Evolutionary conservation across 2,329 filamentous ascomycete genomes (phyloP).

Genomic region (Dothideomycetes sp.): DNA sequence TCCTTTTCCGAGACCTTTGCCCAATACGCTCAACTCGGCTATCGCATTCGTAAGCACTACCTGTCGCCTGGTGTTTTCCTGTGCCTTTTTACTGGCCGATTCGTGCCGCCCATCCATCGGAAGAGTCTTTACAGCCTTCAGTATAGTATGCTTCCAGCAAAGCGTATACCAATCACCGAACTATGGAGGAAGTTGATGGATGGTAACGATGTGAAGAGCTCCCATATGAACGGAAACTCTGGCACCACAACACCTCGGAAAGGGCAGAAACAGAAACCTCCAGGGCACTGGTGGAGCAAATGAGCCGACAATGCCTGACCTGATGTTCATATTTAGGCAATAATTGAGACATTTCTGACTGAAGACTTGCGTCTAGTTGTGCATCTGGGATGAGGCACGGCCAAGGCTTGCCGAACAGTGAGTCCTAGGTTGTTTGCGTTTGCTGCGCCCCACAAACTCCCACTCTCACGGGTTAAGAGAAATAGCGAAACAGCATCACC

Average conservation of each 20-base stretch:
- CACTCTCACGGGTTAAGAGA: no score
- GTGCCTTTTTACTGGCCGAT: constrained; percentile 79
- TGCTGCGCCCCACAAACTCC: no score
- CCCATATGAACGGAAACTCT: constrained; percentile 1
- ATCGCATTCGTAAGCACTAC: constrained; percentile 91
- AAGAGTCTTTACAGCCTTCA: constrained; percentile 93
- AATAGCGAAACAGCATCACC: no score
- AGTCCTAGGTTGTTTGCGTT: no score
- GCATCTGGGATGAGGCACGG: no score
- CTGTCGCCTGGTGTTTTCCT: constrained; percentile 79
- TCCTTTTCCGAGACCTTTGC: constrained; percentile 91
- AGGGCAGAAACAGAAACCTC: constrained; percentile 8
- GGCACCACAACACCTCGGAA: constrained; percentile 1
- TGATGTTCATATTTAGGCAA: no score
- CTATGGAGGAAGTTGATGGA: constrained; percentile 54
- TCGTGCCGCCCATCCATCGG: constrained; percentile 89
- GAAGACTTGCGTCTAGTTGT: no score
- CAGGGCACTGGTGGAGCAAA: constrained; percentile 13
- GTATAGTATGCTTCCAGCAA: constrained; percentile 91
- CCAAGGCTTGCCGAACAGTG: no score
- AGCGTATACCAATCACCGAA: constrained; percentile 68
- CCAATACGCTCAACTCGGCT: constrained; percentile 91
- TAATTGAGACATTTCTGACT: no score
- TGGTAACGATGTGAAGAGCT: neutral
- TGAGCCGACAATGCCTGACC: no score